phyloP scores from a whole-genome alignment of 208 protist species.

The Trypanosoma scelopori region DNA sequence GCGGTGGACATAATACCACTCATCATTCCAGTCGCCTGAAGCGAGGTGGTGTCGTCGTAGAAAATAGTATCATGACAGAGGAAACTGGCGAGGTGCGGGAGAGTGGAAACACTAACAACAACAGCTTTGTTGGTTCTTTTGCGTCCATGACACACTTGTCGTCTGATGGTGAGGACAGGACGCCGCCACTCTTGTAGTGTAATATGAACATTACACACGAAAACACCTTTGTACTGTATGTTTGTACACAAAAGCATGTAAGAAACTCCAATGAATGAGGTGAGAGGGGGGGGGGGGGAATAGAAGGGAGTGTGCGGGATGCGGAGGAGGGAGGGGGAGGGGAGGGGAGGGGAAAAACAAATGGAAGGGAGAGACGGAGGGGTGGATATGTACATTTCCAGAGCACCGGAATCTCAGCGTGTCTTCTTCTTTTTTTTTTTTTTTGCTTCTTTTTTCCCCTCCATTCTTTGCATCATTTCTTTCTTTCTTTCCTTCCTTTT shows the following conservation, averaged over 20 bases:
- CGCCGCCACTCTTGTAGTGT: conserved; percentile 9
- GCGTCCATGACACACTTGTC: conserved; percentile 12
- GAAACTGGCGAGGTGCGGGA: neutral
- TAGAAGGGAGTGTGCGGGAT: too few species aligned
- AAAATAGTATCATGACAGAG: neutral
- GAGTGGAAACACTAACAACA: conserved; percentile 5
- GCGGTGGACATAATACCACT: neutral
- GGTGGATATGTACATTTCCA: too few species aligned
- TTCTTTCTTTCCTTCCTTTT: too few species aligned
- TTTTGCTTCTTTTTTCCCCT: neutral
- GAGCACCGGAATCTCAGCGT: too few species aligned
- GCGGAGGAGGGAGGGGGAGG: too few species aligned
- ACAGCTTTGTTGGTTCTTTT: conserved; percentile 9
- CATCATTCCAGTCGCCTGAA: neutral
- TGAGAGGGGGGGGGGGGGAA: neutral
- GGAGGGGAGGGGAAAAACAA: too few species aligned
- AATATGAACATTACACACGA: neutral
- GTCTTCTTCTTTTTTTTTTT: too few species aligned
- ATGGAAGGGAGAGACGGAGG: too few species aligned
- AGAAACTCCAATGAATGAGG: too few species aligned
- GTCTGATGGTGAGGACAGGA: neutral
- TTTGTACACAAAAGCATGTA: too few species aligned
- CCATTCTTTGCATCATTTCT: conserved; percentile 3
- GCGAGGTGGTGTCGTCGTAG: conserved; percentile 4
- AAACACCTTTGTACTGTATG: too few species aligned